Evolutionary conservation across 1,139 yeast species (phyloP), one percentile per base, ranked within the genome.

Genomic region (Debaryomyces psychrophilus): DNA sequence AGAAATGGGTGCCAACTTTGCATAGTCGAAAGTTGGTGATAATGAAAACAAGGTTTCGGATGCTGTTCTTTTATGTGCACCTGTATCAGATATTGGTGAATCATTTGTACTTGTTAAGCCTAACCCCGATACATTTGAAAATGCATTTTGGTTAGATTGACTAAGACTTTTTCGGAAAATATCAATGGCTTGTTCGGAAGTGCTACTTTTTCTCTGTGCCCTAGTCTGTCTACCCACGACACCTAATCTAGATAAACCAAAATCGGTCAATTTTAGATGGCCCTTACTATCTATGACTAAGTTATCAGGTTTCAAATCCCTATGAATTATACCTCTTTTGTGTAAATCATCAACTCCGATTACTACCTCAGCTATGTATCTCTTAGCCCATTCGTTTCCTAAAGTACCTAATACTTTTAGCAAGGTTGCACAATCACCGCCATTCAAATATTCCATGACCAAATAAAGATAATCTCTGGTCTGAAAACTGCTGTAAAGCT

Each of bases 281-380:
- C 99, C 99, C 36, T 76, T 72, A 45, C 81, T 75, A 61, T 92
- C 98, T 54, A 95, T 90, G 55, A 95, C 73, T 31, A 95, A 67
- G 58, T 95, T 95, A 61, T 95, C 99, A 0, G 99, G 99, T 62
- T 95, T 95, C 62, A 90, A 71, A 65, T 95, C 99, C 57, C 97
- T 83, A 66, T 95, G 99, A 49, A 93, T 88, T 41, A 95, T 89
- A 0, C 97, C 97, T 57, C 88, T 79, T 43, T 77, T 71, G 64
- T 95, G 99, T 59, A 95, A 74, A 60, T 90, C 96, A 53, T 87
- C 87, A 3, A 93, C 95, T 1, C 97, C 97, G 23, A 89, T 84
- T 23, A 92, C 83, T 2, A 90, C 90, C 62, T 95, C 99, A 0
- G 97, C 93, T 48, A 90, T 79, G 57, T 93, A 95, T 53, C 87